Conservation (phyloP, 805 yeast genomes). For the Vanderwaltozyma yarrowii region DNA sequence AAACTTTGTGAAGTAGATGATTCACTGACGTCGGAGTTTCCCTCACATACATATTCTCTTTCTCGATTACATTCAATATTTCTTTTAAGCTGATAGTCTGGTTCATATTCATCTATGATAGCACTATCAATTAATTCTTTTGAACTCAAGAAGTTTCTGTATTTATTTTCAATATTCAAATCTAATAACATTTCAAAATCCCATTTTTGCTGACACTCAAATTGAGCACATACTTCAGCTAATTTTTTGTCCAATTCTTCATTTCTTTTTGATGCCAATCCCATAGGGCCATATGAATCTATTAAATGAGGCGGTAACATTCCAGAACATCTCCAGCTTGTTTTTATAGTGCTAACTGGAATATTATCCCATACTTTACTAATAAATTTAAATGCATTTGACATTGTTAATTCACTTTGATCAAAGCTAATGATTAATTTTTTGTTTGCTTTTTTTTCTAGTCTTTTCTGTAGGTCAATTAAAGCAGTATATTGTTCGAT, state of each 20-base stretch:
- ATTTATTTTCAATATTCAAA: conserved; percentile 36
- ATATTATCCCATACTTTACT: conserved; percentile 45
- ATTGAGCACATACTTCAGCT: conserved; percentile 33
- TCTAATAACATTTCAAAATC: conserved; percentile 45
- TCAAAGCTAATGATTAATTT: conserved; percentile 24
- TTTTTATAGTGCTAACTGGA: conserved; percentile 29
- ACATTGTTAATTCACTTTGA: conserved; percentile 40
- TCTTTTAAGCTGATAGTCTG: background rate
- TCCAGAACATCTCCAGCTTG: conserved; percentile 37
- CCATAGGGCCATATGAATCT: conserved; percentile 1
- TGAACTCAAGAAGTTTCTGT: conserved; percentile 34
- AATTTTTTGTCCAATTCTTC: conserved; percentile 34
- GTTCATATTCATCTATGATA: conserved; percentile 16
- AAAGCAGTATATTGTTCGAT: conserved; percentile 42
- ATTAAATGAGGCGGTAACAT: conserved; percentile 30
- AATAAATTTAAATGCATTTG: conserved; percentile 49
- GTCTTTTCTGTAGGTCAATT: conserved; percentile 23
- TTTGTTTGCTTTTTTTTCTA: conserved; percentile 6
- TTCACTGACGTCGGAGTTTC: too few relatives aligned
- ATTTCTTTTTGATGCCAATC: conserved; percentile 24
- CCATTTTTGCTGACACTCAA: conserved; percentile 49
- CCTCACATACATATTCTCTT: background rate
- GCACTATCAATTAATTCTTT: conserved; percentile 55
- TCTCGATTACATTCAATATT: background rate
- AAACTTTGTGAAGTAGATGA: too few relatives aligned